Conservation (phyloP, 1,139 yeast genomes). For the Hanseniaspora gamundiae region DNA sequence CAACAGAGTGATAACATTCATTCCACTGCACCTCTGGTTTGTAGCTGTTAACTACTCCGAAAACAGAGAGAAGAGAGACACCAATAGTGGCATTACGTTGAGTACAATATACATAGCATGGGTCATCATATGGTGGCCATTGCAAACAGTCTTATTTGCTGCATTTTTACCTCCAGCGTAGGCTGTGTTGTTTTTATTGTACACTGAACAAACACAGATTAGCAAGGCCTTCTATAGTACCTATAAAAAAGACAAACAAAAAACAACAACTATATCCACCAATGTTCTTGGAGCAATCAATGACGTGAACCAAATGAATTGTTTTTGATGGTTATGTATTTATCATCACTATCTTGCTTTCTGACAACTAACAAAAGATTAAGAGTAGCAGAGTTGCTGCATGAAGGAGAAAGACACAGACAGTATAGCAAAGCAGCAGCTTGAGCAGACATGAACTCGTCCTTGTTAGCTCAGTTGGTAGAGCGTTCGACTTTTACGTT, state of each 20-base stretch:
- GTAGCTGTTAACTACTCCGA: slow-evolving; percentile 27
- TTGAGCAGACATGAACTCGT: slow-evolving; percentile 17
- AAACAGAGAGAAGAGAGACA: slow-evolving; percentile 8
- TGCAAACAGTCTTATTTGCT: slow-evolving; percentile 51
- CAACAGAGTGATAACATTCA: slow-evolving; percentile 63
- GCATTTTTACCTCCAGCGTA: slow-evolving; percentile 69
- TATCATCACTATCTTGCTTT: no score
- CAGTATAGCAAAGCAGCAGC: not conserved
- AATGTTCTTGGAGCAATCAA: no score
- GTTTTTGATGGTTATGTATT: no score
- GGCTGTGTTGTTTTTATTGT: slow-evolving; percentile 5
- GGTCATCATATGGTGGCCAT: slow-evolving; percentile 40
- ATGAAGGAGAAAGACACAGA: no score
- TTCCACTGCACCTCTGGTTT: slow-evolving; percentile 70
- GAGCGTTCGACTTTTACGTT: slow-evolving; percentile 26
- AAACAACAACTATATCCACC: no score
- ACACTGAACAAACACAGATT: no score
- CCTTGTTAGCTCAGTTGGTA: slow-evolving; percentile 28
- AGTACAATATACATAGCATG: slow-evolving; percentile 28
- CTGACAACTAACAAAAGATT: no score
- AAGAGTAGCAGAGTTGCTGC: no score
- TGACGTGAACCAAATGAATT: no score
- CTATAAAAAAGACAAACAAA: no score
- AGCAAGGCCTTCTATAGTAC: no score
- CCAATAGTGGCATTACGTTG: no score